A percentile compares a stretch with the other conserved stretches of the same genome.
phyloP scores from a whole-genome alignment of 2,329 filamentous ascomycete species.

The Trichoderma harzianum region DNA sequence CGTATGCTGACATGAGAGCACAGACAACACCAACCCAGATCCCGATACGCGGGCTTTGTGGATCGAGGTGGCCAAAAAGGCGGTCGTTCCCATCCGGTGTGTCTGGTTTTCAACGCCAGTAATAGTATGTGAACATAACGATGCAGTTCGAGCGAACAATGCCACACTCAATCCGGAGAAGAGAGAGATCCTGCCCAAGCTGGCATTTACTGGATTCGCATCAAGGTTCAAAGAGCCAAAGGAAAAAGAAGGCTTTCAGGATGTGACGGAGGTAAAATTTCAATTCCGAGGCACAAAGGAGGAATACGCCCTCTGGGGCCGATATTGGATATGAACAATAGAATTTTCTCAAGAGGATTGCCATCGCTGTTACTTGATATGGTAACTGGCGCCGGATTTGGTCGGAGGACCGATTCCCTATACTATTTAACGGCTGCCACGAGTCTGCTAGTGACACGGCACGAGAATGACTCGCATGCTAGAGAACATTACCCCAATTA shows the following conservation, averaged over 20 bases:
- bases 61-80: conserved; percentile 68
- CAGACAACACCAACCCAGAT: conserved; percentile 96
- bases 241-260: conserved; percentile 75
- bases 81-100: conserved; percentile 74
- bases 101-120: conserved; percentile 75
- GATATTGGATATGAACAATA: conserved; percentile 64
- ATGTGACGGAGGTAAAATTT: conserved; percentile 75
- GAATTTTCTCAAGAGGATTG: background rate
- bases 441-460: background rate
- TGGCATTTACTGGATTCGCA: conserved; percentile 76
- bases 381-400: background rate
- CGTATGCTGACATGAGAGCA: background rate
- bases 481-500: background rate
- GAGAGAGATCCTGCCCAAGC: conserved; percentile 66
- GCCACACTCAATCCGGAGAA: conserved; percentile 77
- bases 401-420: background rate
- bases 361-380: background rate
- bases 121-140: conserved; percentile 78
- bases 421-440: background rate
- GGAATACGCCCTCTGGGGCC: conserved; percentile 68
- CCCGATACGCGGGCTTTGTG: conserved; percentile 72
- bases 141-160: conserved; percentile 73
- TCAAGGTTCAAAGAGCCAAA: conserved; percentile 71
- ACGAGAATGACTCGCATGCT: background rate
- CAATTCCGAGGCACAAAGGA: conserved; percentile 66